Evolutionary conservation across 2,329 filamentous ascomycete species (phyloP), one percentile per base, ranked within the genome.

Genomic region (Colletotrichum cordylinicola): DNA sequence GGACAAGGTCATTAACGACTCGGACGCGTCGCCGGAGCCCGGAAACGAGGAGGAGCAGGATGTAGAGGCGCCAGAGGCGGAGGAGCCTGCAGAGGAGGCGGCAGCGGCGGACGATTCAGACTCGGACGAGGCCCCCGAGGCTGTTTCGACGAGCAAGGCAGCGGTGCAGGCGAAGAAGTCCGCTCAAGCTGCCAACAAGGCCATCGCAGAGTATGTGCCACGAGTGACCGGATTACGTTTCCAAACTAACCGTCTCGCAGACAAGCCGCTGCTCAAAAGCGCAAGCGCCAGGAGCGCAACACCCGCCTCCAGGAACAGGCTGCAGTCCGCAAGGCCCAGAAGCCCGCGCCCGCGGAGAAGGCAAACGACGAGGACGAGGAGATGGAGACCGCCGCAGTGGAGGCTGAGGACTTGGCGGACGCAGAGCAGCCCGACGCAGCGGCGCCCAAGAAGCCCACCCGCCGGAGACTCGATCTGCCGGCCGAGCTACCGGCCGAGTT

Each of bases 41-140:
- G 35, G 31, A 12, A 66, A 61, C 61, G 71, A 75, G 2, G 65
- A 48, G 43, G 43, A 27, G 29, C 61, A 33, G 29, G 48, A 66
- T 31, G 29, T 27, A 2, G 78, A 83, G 21, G 37, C 12, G 24
- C n/a, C 31, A 12, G 24, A 15, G 27, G 79, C 80, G 37, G 81
- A 81, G 31, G 71, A 70, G 12, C 75, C 85, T 4, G 84, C 84
- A 2, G 84, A 86, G 5, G 24, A 27, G 24, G 24, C 24, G 24
- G 24, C 24, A 27, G 83, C 85, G 9, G 85, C 84, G 2, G 86
- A 87, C 55, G 85, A 85, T 13, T 87, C 87, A 66, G 89, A 90
- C 62, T 87, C 87, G 56, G 89, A 90, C 58, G 90, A 91, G 68
- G 90, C 90, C 0, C 90, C 90, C 10, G 91, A 92, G 81, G 90